A percentile compares a stretch with the other conserved stretches of the same genome.
phyloP scores from a whole-genome alignment of 495 filamentous ascomycete species.

The Talaromyces thailandensis region DNA sequence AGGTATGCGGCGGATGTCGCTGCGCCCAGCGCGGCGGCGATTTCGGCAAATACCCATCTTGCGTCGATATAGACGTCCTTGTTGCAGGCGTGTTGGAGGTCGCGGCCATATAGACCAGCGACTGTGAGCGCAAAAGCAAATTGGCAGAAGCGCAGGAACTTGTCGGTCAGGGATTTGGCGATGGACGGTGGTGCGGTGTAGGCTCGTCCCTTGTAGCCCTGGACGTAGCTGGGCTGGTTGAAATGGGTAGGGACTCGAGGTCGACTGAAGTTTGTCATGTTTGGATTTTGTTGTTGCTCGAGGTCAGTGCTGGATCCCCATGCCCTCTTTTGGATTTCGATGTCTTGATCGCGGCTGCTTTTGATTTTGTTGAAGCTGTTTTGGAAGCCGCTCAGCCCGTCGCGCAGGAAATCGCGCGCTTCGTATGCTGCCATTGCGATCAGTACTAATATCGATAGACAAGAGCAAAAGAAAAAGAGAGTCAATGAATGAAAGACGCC shows the following conservation, averaged over 20 bases:
- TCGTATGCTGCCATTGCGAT: neutral
- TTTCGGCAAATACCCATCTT: constrained; percentile 72
- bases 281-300: neutral
- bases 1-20: constrained; percentile 53
- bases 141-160: constrained; percentile 56
- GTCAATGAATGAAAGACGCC: neutral
- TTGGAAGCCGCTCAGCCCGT: neutral
- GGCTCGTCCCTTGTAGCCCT: neutral
- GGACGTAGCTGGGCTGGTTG: neutral
- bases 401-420: too few species aligned
- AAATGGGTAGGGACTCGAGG: too few species aligned
- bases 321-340: neutral
- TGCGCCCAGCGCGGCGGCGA: constrained; percentile 52
- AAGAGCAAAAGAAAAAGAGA: neutral
- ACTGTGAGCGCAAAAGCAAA: constrained; percentile 68
- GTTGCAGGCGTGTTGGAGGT: constrained; percentile 52
- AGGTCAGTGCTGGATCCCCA: neutral
- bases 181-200: neutral
- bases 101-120: constrained; percentile 67
- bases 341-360: neutral
- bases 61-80: constrained; percentile 40
- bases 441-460: neutral
- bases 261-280: neutral
- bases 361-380: neutral
- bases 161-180: constrained; percentile 17